phyloP scores from a whole-genome alignment of 2,329 filamentous ascomycete species.

The Venturiaceae sp. region DNA sequence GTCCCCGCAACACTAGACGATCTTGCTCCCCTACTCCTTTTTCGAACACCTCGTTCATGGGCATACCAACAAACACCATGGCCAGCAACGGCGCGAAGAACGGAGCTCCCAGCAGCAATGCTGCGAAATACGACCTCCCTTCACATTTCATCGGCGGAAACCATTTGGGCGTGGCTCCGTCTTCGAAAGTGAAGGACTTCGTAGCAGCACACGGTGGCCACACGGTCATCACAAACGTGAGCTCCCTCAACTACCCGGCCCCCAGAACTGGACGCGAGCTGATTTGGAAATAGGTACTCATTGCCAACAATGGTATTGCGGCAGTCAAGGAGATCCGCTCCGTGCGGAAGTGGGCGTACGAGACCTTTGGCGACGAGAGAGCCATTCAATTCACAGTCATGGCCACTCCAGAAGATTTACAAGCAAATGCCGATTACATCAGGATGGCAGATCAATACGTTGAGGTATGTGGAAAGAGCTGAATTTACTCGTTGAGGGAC shows the following conservation, averaged over 20 bases:
- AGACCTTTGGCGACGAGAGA: slow-evolving; percentile 95
- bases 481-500: slow-evolving; percentile 9
- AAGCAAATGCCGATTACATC: slow-evolving; percentile 98
- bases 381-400: slow-evolving; percentile 99
- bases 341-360: slow-evolving; percentile 99
- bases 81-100: slow-evolving; percentile 22
- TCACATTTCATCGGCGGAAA: slow-evolving; percentile 97
- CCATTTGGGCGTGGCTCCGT: slow-evolving; percentile 67
- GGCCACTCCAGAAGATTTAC: slow-evolving; percentile 96
- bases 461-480: slow-evolving; percentile 44
- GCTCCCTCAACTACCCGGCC: neutral
- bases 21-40: neutral
- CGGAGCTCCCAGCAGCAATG: slow-evolving; percentile 53
- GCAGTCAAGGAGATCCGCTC: slow-evolving; percentile 99
- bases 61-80: slow-evolving; percentile 3
- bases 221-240: slow-evolving; percentile 93
- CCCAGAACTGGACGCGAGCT: neutral
- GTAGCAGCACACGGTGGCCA: slow-evolving; percentile 82
- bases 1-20: neutral
- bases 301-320: slow-evolving; percentile 99
- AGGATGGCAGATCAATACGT: slow-evolving; percentile 99
- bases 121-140: slow-evolving; percentile 72
- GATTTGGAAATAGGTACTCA: slow-evolving; percentile 60
- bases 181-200: slow-evolving; percentile 92
- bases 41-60: neutral